A percentile compares a stretch with the other conserved stretches of the same genome.
Evolutionary conservation across 148 eudicot species (phyloP).

Genomic region (Vaccinium corymbosum): DNA sequence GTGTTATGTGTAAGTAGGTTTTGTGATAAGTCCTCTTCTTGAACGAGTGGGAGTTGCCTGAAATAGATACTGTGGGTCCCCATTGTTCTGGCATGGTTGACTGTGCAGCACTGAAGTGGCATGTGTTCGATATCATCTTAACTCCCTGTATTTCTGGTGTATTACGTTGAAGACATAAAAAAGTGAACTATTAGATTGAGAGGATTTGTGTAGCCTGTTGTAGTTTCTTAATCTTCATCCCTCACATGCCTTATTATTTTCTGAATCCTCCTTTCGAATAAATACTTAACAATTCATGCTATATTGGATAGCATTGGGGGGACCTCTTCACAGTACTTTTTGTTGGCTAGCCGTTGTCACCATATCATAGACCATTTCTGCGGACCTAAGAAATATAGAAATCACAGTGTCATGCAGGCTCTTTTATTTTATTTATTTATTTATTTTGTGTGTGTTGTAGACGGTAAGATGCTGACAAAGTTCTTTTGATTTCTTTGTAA

Average conservation of each 20-base stretch:
- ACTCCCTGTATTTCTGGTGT: neutral
- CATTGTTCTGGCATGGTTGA: neutral
- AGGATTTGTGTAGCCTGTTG: neutral
- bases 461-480: neutral
- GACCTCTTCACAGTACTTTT: neutral
- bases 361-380: neutral
- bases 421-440: neutral
- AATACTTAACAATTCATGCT: neutral
- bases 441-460: neutral
- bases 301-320: neutral
- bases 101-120: neutral
- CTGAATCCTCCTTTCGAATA: neutral
- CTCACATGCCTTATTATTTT: neutral
- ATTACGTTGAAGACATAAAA: neutral
- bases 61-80: neutral
- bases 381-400: neutral
- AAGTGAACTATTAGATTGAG: neutral
- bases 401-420: neutral
- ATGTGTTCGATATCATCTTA: neutral
- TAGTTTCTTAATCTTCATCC: neutral
- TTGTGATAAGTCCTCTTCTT: neutral
- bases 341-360: neutral
- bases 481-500: neutral
- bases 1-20: neutral
- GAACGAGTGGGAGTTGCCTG: neutral